phyloP scores from a whole-genome alignment of 2,329 filamentous ascomycete genomes.

The Cephalotrichum gorgonifer region DNA sequence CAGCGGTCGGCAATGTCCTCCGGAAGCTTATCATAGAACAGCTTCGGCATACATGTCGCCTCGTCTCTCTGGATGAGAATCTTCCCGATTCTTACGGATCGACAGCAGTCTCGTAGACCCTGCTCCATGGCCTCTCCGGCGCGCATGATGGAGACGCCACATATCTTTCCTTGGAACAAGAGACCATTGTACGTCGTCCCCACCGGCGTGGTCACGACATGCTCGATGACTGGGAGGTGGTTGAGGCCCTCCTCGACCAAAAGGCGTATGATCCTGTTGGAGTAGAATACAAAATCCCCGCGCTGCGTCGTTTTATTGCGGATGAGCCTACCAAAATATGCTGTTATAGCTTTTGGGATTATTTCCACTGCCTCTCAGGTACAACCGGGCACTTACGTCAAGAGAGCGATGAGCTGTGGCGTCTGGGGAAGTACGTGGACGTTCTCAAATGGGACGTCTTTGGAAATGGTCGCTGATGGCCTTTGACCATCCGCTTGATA shows the following conservation, averaged over 20 bases:
- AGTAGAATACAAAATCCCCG: slow-evolving; percentile 98
- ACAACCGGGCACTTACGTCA: slow-evolving; percentile 64
- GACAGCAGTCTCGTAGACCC: slow-evolving; percentile 88
- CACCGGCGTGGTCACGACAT: slow-evolving; percentile 83
- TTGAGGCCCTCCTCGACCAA: slow-evolving; percentile 96
- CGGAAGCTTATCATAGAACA: slow-evolving; percentile 97
- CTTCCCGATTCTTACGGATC: slow-evolving; percentile 96
- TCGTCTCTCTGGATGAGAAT: slow-evolving; percentile 97
- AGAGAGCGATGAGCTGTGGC: slow-evolving; percentile 88
- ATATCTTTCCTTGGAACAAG: slow-evolving; percentile 96
- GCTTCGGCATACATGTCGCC: slow-evolving; percentile 80
- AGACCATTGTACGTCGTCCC: slow-evolving; percentile 82
- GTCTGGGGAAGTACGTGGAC: slow-evolving; percentile 87
- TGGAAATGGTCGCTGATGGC: slow-evolving; percentile 82
- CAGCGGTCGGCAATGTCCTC: slow-evolving; percentile 87
- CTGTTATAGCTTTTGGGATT: background rate
- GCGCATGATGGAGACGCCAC: slow-evolving; percentile 96
- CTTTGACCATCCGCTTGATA: slow-evolving; percentile 71
- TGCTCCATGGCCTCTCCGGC: slow-evolving; percentile 99
- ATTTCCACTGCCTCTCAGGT: background rate
- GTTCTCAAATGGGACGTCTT: slow-evolving; percentile 69
- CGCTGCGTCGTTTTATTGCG: slow-evolving; percentile 81
- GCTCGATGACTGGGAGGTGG: slow-evolving; percentile 83
- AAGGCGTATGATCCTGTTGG: slow-evolving; percentile 92
- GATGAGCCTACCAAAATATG: slow-evolving; percentile 63